Evolutionary conservation across 1,139 yeast species (phyloP), one percentile per base, ranked within the genome.

Genomic region (Meyerozyma guilliermondii): DNA sequence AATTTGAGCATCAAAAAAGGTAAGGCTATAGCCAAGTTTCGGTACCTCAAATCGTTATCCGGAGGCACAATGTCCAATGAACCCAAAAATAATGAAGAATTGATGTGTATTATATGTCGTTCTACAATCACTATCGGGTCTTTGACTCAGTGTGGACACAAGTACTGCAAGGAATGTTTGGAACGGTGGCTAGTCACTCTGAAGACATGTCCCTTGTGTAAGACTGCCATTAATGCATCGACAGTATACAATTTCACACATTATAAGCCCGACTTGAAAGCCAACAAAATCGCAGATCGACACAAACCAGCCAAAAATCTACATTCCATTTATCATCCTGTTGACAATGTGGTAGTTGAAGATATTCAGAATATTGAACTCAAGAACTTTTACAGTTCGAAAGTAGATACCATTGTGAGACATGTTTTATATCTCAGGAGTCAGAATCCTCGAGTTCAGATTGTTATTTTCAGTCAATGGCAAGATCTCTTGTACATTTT

Each of bases 401-500:
- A 91, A 58, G 80, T 91, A 38, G 95, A 91, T 60, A 78, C 83
- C 70, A 85, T 91, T 43, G 76, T 89, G 11, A 78, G 82, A 50
- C 91, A 87, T 48, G 77, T 83, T 1, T 55, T 81, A 14, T 84
- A 83, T 67, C 63, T 91, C 41, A 75, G 78, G 40, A 58, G 70
- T 6, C 65, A 71, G 27, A 83, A 84, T 39, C 80, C 85, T 0
- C 60, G 67, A 1, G 88, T 81, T 2, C 97, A 91, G 59, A 83
- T 91, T 38, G 83, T 91, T 7, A 66, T 91, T 0, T 91, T 87
- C 57, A 87, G 96, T 28, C 97, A 89, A 59, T 89, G 95, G 91
- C 76, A 80, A 31, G 89, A 81, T 39, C 78, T 89, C 63, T 62
- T 92, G 41, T 75, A 73, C 38, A 72, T 87, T 14, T 60, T 91